These are phyloP conservation scores for Aurantiochytrium sp. DNA, from an alignment of 108 stramenopile genomes.

Conservation along the genomic window DNA sequence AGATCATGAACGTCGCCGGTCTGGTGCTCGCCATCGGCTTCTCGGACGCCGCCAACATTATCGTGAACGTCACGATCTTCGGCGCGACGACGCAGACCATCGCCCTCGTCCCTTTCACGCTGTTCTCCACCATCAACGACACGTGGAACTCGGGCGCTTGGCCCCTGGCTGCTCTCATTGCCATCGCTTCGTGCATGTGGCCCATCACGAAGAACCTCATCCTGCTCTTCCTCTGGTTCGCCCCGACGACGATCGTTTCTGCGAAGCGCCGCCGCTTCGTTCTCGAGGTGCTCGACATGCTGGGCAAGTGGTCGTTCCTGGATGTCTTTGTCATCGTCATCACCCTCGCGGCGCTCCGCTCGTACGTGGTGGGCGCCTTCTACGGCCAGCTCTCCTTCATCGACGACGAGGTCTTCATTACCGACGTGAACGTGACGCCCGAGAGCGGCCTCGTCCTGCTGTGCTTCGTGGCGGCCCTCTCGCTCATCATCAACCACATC, in stretches of 20 bases:
- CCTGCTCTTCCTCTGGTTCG: neutral
- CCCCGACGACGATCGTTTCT: neutral
- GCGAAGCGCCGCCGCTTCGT: neutral
- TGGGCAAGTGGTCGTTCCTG: slow-evolving; percentile 32
- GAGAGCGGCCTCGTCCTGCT: neutral
- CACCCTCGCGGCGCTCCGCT: neutral
- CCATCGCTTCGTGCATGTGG: neutral
- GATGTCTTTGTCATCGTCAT: neutral
- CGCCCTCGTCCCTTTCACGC: neutral
- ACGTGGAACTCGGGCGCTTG: slow-evolving; percentile 10
- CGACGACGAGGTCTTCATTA: slow-evolving; percentile 16
- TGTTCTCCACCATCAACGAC: neutral
- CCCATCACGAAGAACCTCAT: neutral
- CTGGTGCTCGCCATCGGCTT: neutral
- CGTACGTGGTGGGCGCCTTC: neutral
- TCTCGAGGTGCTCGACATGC: slow-evolving; percentile 16
- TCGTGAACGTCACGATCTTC: neutral
- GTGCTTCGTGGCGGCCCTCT: neutral
- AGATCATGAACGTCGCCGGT: neutral
- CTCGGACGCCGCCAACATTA: slow-evolving; percentile 4
- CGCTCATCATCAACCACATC: neutral
- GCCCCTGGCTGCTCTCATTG: neutral
- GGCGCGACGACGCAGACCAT: neutral
- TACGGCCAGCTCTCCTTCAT: neutral
- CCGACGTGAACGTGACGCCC: slow-evolving; percentile 25